Evolutionary conservation across 2,329 filamentous ascomycete species (phyloP).

Genomic region (Claviceps arundinis): DNA sequence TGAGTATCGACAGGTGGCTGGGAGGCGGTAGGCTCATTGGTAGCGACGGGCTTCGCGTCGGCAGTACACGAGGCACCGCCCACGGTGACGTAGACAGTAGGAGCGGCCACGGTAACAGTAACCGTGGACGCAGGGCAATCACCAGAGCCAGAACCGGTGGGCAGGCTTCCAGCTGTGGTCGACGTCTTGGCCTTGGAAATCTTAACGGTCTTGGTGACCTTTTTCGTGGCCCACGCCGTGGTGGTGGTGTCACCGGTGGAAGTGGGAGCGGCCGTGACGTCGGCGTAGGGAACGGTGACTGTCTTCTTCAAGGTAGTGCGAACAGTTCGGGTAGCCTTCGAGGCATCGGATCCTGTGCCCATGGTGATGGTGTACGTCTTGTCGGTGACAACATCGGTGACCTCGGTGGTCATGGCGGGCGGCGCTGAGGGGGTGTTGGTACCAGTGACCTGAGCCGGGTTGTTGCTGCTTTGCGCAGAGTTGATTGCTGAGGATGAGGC

Average conservation of each 20-base stretch:
- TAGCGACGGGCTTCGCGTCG: background rate
- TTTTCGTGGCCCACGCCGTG: conserved; percentile 24
- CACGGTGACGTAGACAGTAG: conserved; percentile 24
- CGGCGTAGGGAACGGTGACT: conserved; percentile 16
- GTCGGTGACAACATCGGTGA: conserved; percentile 18
- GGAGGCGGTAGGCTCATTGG: background rate
- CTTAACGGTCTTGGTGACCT: conserved; percentile 19
- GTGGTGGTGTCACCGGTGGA: conserved; percentile 18
- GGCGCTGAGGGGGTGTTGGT: background rate
- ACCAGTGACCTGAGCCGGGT: conserved; percentile 13
- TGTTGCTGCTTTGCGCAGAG: background rate
- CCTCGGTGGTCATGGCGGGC: conserved; percentile 16
- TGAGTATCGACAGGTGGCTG: conserved; percentile 2
- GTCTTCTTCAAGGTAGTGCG: conserved; percentile 29
- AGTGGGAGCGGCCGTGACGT: conserved; percentile 7
- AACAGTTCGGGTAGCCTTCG: conserved; percentile 29
- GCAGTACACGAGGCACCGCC: conserved; percentile 13
- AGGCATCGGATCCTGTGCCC: conserved; percentile 17
- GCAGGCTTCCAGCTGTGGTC: conserved; percentile 10
- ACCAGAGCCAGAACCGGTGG: conserved; percentile 7
- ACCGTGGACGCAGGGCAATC: conserved; percentile 11
- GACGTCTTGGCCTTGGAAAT: conserved; percentile 15
- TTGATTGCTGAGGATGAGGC: conserved; percentile 20
- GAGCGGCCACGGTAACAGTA: conserved; percentile 15
- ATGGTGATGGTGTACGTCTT: conserved; percentile 23